Conservation (phyloP, 371 early-diverging fungal species). For the Mortierella sp. region DNA sequence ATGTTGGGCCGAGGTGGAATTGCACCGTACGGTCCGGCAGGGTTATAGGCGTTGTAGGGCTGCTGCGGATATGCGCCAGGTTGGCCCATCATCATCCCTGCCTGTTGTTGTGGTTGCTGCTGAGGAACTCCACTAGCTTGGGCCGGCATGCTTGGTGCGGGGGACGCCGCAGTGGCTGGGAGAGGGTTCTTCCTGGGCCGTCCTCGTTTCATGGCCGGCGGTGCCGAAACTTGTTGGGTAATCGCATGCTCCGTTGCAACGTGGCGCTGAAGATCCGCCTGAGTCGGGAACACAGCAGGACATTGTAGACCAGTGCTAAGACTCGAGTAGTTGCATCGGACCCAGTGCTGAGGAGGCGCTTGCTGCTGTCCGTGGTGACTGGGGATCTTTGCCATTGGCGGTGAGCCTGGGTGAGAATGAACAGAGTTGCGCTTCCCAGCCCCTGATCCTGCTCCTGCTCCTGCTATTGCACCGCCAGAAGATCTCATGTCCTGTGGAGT, state of each 20-base stretch:
- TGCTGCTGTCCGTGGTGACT: not conserved
- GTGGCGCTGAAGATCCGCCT: slow-evolving; percentile 39
- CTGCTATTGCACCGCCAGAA: not conserved
- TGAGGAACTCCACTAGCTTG: slow-evolving; percentile 12
- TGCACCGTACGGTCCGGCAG: slow-evolving; percentile 25
- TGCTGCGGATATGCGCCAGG: slow-evolving; percentile 24
- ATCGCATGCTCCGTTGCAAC: slow-evolving; percentile 46
- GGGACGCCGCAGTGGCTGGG: slow-evolving; percentile 14
- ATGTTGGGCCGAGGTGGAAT: slow-evolving; percentile 17
- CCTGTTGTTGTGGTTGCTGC: slow-evolving; percentile 2
- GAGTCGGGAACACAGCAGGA: slow-evolving; percentile 33
- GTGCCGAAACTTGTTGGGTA: slow-evolving; percentile 23
- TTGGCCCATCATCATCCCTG: slow-evolving; percentile 12
- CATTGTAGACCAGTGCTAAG: slow-evolving; percentile 37
- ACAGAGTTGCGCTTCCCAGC: slow-evolving; percentile 34
- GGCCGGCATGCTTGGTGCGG: not conserved
- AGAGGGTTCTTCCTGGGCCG: slow-evolving; percentile 44
- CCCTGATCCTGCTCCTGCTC: too few relatives aligned
- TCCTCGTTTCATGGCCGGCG: slow-evolving; percentile 51
- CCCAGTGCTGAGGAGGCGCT: slow-evolving; percentile 20
- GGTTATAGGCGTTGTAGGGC: slow-evolving; percentile 26
- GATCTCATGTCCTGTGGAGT: slow-evolving; percentile 23
- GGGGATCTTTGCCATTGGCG: slow-evolving; percentile 10
- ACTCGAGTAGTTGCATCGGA: slow-evolving; percentile 47
- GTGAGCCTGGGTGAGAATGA: slow-evolving; percentile 23